A percentile compares a stretch with the other conserved stretches of the same genome.
Evolutionary conservation across 768 basidiomycete genomes (phyloP).

Genomic region (Cubamyces lactineus): DNA sequence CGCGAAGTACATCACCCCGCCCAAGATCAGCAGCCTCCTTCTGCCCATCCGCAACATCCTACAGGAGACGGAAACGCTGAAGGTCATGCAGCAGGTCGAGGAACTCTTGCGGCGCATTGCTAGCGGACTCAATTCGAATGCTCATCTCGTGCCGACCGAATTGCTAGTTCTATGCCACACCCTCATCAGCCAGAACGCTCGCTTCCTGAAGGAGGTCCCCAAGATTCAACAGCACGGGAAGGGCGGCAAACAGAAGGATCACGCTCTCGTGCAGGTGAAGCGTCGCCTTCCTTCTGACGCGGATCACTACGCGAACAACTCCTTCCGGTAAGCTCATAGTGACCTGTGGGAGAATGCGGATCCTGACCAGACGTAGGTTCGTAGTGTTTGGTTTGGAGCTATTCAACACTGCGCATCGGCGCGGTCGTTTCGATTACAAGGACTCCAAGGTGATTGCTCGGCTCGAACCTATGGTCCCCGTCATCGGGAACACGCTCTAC

Average conservation of each 20-base stretch:
- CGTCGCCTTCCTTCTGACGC: constrained; percentile 55
- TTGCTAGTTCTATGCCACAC: constrained; percentile 85
- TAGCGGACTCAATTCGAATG: constrained; percentile 83
- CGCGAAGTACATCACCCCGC: constrained; percentile 77
- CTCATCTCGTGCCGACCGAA: constrained; percentile 66
- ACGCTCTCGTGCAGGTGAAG: constrained; percentile 79
- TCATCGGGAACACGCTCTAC: constrained; percentile 92
- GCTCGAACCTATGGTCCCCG: constrained; percentile 82
- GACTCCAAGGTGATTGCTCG: constrained; percentile 76
- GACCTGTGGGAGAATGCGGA: background rate
- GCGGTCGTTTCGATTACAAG: constrained; percentile 84
- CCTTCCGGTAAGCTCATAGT: constrained; percentile 64
- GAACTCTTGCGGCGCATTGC: constrained; percentile 86
- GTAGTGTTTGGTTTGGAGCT: constrained; percentile 91
- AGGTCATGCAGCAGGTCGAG: constrained; percentile 82
- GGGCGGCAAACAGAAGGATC: constrained; percentile 46
- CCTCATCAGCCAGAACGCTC: constrained; percentile 87
- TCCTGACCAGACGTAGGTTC: constrained; percentile 56
- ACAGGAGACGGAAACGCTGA: constrained; percentile 80
- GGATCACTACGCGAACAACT: constrained; percentile 84
- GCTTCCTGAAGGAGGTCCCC: constrained; percentile 71
- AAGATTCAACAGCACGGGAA: constrained; percentile 34
- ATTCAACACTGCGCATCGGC: constrained; percentile 83
- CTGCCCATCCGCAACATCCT: constrained; percentile 81
- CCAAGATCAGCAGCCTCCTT: constrained; percentile 74